Evolutionary conservation across 257 asterid species (phyloP).

Genomic region (Ocimum tenuiflorum): DNA sequence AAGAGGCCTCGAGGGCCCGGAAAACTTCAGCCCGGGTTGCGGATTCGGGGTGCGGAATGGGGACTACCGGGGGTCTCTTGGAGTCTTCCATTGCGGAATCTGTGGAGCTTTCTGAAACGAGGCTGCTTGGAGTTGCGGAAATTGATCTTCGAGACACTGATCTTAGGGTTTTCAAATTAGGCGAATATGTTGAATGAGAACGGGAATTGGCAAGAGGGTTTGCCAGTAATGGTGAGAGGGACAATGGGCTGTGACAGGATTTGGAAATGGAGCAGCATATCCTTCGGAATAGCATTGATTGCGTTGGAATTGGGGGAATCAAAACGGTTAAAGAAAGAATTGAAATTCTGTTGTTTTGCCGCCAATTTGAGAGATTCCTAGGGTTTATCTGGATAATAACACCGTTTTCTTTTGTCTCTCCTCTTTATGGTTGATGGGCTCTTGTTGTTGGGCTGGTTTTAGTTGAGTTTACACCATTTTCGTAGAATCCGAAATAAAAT

Average conservation of each 20-base stretch:
- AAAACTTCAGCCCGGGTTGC: conserved; percentile 54
- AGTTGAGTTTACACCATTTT: no score
- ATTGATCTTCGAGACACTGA: conserved; percentile 26
- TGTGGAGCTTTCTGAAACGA: conserved; percentile 31
- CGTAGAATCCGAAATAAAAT: no score
- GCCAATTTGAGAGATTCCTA: conserved; percentile 15
- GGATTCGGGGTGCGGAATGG: conserved; percentile 48
- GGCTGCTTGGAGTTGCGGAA: conserved; percentile 24
- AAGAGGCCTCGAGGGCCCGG: conserved; percentile 72
- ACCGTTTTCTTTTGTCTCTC: background rate
- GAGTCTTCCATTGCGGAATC: conserved; percentile 45
- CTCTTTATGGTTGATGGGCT: no score
- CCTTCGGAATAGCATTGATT: conserved; percentile 63
- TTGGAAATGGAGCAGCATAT: conserved; percentile 45
- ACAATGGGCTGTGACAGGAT: conserved; percentile 39
- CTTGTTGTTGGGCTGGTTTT: no score
- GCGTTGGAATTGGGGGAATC: background rate
- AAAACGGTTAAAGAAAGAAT: background rate
- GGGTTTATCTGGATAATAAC: conserved; percentile 13
- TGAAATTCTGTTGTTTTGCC: background rate
- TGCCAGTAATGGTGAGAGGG: conserved; percentile 30
- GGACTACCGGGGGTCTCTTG: conserved; percentile 37
- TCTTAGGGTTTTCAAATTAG: conserved; percentile 29
- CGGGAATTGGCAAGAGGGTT: conserved; percentile 30
- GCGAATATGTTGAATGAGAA: conserved; percentile 20